A percentile compares a stretch with the other conserved stretches of the same genome.
Conservation (phyloP, 2,329 filamentous ascomycete species). For the Fusarium sp. region DNA sequence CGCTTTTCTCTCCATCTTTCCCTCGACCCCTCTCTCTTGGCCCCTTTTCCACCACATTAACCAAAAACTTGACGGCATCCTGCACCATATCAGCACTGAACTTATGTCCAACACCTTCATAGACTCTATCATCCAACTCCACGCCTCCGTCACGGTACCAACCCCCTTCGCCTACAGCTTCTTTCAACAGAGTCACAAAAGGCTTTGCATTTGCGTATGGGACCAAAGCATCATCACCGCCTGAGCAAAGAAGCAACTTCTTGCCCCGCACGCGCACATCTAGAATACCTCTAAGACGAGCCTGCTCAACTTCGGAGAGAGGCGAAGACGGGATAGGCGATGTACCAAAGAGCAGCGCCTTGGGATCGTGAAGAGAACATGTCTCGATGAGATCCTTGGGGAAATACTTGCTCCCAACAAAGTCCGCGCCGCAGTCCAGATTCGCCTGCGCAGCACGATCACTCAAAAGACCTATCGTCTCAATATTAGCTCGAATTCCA, state of each 20-base stretch:
- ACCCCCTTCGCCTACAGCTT: constrained; percentile 54
- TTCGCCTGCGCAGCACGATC: constrained; percentile 79
- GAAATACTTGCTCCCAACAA: constrained; percentile 83
- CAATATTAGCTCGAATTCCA: neutral
- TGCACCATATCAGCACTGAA: constrained; percentile 74
- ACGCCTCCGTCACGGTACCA: constrained; percentile 69
- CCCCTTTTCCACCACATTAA: constrained; percentile 56
- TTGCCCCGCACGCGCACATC: constrained; percentile 68
- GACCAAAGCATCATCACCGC: constrained; percentile 76
- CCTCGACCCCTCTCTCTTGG: constrained; percentile 40
- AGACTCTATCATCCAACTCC: constrained; percentile 72
- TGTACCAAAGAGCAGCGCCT: constrained; percentile 74
- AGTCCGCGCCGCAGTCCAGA: constrained; percentile 65
- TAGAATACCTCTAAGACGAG: constrained; percentile 58
- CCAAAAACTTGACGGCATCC: constrained; percentile 73
- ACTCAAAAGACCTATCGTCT: constrained; percentile 69
- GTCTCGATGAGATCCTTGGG: constrained; percentile 73
- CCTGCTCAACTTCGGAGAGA: constrained; percentile 53
- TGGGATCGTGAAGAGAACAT: constrained; percentile 77
- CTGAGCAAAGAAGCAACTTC: constrained; percentile 72
- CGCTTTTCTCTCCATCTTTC: constrained; percentile 48
- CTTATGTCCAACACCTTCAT: constrained; percentile 75
- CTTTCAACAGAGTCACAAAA: constrained; percentile 71
- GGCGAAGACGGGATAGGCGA: constrained; percentile 49
- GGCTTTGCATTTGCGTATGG: constrained; percentile 69